Base-by-base conservation (phyloP, 345 rosid genomes). In the Carallia brachiata region DNA sequence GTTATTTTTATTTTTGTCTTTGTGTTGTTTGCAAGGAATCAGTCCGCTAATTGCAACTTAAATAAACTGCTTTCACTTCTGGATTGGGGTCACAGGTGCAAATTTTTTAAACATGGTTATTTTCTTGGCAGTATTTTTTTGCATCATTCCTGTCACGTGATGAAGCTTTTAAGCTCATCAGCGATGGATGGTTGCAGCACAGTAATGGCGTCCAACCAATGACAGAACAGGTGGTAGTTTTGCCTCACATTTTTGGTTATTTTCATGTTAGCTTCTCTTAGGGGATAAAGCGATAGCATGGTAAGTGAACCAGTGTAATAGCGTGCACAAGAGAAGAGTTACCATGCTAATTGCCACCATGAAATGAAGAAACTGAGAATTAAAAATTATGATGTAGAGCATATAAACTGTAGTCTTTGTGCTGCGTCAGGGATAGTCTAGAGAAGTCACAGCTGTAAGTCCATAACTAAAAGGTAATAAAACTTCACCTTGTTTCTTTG, bases 131-230 rank as follows among this genome's bases (percentile, higher is more conserved):
- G 91, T 71, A 82, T 77, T 88, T 88, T 77, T 89, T 87, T 81
- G 91, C 88, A 44, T 85, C 94, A 66, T 89, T 89, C 74, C 78
- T 89, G 7, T 89, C 89, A 12, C 89, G 91, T 27, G 91, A 85
- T 82, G 91, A 85, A 74, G 91, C 89, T 8, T 82, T 84, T 80
- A 86, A 86, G 77, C 71, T 86, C 71, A 88, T 88, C 67, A 74
- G 28, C 52, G 89, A 85, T 78, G 87, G 89, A 69, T 84, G 90
- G 90, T 23, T 73, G 72, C 85, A 83, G 65, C 78, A 76, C 77
- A 75, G 78, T 50, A 52, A 71, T 65, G 82, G 71, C 37, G 59
- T 70, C 63, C 61, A 65, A 52, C 70, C 59, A 68, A 73, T 73
- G 4, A 52, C 75, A 60, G 91, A 86, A 65, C 81, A 80, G 63